Conservation (phyloP, 768 basidiomycete species). For the Lentinula sp. region DNA sequence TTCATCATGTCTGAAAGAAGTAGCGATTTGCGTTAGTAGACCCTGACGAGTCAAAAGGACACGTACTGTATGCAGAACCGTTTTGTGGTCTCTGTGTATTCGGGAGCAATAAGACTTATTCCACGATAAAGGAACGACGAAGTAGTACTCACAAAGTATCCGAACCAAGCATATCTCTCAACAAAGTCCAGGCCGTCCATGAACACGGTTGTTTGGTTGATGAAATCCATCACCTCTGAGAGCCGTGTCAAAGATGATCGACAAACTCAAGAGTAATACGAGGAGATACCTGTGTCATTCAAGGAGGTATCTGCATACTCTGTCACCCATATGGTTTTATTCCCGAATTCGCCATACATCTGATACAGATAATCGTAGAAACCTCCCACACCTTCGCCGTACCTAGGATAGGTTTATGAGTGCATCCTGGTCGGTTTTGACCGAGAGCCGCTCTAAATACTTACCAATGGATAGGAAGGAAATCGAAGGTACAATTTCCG, state of each 20-base stretch:
- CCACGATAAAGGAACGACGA: not conserved
- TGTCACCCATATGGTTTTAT: constrained; percentile 57
- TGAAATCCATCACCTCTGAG: constrained; percentile 41
- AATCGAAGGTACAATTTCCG: constrained; percentile 41
- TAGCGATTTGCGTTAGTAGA: not conserved
- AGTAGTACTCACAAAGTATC: constrained; percentile 32
- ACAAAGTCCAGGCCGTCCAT: constrained; percentile 52
- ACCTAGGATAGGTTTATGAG: constrained; percentile 33
- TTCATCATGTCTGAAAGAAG: constrained; percentile 31
- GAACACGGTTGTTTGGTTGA: constrained; percentile 51
- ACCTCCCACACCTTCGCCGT: constrained; percentile 47
- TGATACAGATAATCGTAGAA: constrained; percentile 52
- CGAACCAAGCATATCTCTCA: constrained; percentile 65
- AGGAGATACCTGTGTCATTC: constrained; percentile 30
- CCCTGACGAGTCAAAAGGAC: not conserved
- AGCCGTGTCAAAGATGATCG: not conserved
- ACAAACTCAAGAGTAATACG: not conserved
- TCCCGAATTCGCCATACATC: constrained; percentile 42
- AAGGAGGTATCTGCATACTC: constrained; percentile 54
- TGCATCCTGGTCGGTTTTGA: not conserved
- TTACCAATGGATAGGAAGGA: constrained; percentile 44
- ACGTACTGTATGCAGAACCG: constrained; percentile 36
- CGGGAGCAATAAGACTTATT: not conserved
- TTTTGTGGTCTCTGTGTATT: constrained; percentile 30
- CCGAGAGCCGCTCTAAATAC: not conserved